Base-by-base conservation (phyloP, 2,329 filamentous ascomycete species). In the Magnaporthiopsis poae region DNA sequence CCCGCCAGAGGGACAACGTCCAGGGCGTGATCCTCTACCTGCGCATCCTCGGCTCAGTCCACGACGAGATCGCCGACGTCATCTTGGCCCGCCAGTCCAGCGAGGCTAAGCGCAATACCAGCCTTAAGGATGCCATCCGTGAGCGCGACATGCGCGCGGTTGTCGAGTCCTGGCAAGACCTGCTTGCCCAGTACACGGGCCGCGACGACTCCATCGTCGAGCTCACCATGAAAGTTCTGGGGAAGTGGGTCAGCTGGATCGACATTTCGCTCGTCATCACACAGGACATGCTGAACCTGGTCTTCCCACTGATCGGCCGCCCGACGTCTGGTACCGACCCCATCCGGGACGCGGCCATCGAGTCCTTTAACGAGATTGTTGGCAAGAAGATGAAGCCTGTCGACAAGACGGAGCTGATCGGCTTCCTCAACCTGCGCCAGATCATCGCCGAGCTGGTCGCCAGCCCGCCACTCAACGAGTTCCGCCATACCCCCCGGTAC, bases 231-330 rank as follows among this genome's bases (percentile, higher is more conserved):
- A 92, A 90, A 77, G 90, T 92, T n/a, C 87, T 99, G 70, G 92
- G 92, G 56, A 95, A 94, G 76, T 99, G 95, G 94, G 92, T 96
- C 68, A 96, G 92, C 83, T 99, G 95, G 95, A 96, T 96, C 73
- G 95, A 98, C 74, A 98, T 99, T 72, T 90, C 90, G 64, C 82
- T 99, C 67, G 88, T 99, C 61, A 91, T 99, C 72, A 96, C 96
- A 77, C 87, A 93, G 74, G 86, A 89, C 66, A 95, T 96, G 84
- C 86, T 98, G 73, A 88, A 85, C 74, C 84, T 92, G 63, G 83
- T 99, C 68, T 89, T 97, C 73, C 90, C 95, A 70, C 86, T 98
- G 70, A 89, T 96, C 66, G 91, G 91, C n/a, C 90, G 89, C 76
- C 82, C 87, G 74, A 84, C 87, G 75, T 74, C 83, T 69, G 77